Conservation (phyloP, 306 rosid genomes). For the Cucurbita maxima region DNA sequence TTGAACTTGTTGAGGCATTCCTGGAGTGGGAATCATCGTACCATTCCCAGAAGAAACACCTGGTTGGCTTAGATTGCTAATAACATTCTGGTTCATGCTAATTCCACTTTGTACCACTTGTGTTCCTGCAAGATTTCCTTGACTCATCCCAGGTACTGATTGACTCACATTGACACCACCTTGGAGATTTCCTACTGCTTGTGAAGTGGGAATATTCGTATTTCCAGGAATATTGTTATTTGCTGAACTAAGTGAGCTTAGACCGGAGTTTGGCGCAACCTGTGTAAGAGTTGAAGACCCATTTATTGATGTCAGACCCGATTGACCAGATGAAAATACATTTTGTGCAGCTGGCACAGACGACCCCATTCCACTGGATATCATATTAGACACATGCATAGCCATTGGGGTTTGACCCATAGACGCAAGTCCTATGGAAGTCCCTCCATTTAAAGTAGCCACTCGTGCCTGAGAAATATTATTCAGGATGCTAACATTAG, state of each 20-base stretch:
- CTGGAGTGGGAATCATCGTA: constrained; percentile 95
- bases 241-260: constrained; percentile 49
- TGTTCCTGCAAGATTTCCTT: constrained; percentile 61
- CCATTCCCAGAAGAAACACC: constrained; percentile 77
- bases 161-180: constrained; percentile 76
- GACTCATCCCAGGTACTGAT: constrained; percentile 54
- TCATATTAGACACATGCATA: constrained; percentile 92
- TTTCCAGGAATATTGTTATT: constrained; percentile 57
- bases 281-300: constrained; percentile 65
- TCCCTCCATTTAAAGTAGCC: constrained; percentile 65
- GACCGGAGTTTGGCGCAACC: constrained; percentile 61
- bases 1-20: constrained; percentile 79
- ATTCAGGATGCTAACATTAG: constrained; percentile 68
- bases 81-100: constrained; percentile 68
- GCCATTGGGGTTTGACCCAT: constrained; percentile 83
- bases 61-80: constrained; percentile 57
- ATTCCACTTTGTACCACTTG: constrained; percentile 77
- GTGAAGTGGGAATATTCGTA: constrained; percentile 66
- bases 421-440: constrained; percentile 56
- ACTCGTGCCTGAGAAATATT: constrained; percentile 77
- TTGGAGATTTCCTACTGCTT: constrained; percentile 62
- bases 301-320: constrained; percentile 39
- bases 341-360: constrained; percentile 70
- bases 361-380: constrained; percentile 92
- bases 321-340: constrained; percentile 64